Base-by-base conservation (phyloP, 148 eudicot genomes). In the Salicornia ramosissima region DNA sequence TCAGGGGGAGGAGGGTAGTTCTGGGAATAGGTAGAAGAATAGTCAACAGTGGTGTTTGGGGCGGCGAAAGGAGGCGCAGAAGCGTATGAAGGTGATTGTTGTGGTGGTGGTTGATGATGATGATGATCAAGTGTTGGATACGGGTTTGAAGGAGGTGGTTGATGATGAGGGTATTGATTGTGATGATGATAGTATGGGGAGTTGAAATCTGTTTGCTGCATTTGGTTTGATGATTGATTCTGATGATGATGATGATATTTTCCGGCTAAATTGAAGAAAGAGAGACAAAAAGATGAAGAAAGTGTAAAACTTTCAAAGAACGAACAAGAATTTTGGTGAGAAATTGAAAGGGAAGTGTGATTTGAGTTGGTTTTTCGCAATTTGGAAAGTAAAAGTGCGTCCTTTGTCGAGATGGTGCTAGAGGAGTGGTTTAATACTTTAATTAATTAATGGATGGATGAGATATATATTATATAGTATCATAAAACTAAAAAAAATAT, bases 41-140 rank as follows among this genome's bases (percentile, higher is more conserved):
- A 77, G 4, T 71, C 75, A 12, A 62, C 28, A 9, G 88, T 12
- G 56, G 80, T 34, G 67, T 78, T 65, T 31, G 70, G 24, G 74
- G 86, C 60, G 55, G 83, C 52, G 79, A 70, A 87, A 1, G 97
- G 95, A 0, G 97, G 97, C 8, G 97, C 95, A 7, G 97, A 90
- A 19, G 96, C 92, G 88, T 72, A 86, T 12, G 78, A 22, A 0
- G 86, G 26, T 5, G 83, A 68, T 24, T 50, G 50, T 21, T 40
- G 65, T 1, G 65, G 67, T 26, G 81, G 82, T 33, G 71, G 65
- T 42, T 68, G 66, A 1, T 70, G 74, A 13, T 19, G 62, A 21
- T 51, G 66, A 59, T 56, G 79, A 34, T 62, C 74, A 72, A 46
- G 61, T 64, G 24, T 47, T 55, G 36, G 71, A 79, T 52, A 63